These are phyloP conservation scores for Fabrea salina DNA, from an alignment of 169 alveolate genomes.

Conservation along the genomic window DNA sequence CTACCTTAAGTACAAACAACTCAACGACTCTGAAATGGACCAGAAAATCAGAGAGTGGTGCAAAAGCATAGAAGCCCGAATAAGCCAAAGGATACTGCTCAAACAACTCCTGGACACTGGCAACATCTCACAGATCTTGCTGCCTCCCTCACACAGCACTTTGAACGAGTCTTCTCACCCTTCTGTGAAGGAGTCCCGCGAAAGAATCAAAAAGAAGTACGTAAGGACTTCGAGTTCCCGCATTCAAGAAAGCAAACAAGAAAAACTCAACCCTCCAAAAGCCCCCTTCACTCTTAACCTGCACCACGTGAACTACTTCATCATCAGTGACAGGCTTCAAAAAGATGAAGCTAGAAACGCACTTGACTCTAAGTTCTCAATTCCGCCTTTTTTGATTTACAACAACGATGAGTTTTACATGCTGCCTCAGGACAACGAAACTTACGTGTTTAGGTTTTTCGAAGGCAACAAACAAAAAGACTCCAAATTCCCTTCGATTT, in stretches of 20 bases:
- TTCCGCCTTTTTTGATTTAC: slow-evolving; percentile 1
- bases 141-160: no score
- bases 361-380: neutral
- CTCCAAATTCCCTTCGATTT: neutral
- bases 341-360: neutral
- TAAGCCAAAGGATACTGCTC: slow-evolving; percentile 14
- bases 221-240: no score
- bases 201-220: no score
- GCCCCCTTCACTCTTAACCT: neutral
- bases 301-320: neutral
- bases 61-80: neutral
- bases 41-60: no score
- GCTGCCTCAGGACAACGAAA: neutral
- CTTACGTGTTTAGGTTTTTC: neutral
- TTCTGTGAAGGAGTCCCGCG: no score
- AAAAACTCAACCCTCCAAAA: neutral
- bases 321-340: neutral
- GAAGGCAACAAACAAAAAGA: neutral
- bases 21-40: no score
- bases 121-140: neutral
- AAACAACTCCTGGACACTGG: neutral
- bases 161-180: no score
- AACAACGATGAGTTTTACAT: neutral
- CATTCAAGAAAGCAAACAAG: neutral
- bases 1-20: neutral